Evolutionary conservation across 2,329 filamentous ascomycete genomes (phyloP).

Genomic region (Colletotrichum somersetense): DNA sequence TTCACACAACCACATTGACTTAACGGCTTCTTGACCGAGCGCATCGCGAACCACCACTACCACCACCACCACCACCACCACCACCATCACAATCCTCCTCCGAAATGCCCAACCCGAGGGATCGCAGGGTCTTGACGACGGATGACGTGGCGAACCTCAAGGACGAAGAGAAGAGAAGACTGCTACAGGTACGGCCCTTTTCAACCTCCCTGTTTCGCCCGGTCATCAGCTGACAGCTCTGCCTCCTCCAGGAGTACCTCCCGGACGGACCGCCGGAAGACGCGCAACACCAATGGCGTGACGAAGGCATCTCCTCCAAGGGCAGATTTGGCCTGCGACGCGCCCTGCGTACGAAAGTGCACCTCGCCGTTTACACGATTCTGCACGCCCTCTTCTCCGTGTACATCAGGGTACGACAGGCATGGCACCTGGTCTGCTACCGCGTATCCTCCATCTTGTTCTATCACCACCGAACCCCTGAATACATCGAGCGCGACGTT

Average conservation of each 20-base stretch:
- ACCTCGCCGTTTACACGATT: constrained; percentile 75
- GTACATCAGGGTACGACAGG: constrained; percentile 84
- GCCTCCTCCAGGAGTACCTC: constrained; percentile 47
- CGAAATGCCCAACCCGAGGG: constrained; percentile 49
- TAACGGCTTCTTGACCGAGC: constrained; percentile 17
- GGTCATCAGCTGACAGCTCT: constrained; percentile 26
- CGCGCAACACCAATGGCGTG: constrained; percentile 32
- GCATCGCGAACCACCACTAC: constrained; percentile 13
- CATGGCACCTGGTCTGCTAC: constrained; percentile 83
- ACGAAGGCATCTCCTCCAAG: constrained; percentile 47
- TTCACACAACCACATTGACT: constrained; percentile 8
- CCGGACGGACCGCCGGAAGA: constrained; percentile 24
- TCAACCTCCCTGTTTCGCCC: background rate
- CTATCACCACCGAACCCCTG: constrained; percentile 95
- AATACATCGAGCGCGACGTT: constrained; percentile 91
- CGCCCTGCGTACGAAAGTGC: constrained; percentile 72
- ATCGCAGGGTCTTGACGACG: constrained; percentile 55
- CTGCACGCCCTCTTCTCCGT: constrained; percentile 88
- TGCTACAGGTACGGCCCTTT: constrained; percentile 50
- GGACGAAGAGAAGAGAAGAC: constrained; percentile 53
- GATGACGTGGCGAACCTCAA: constrained; percentile 53
- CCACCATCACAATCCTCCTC: background rate
- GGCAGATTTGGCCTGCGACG: constrained; percentile 69
- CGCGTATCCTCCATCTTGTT: constrained; percentile 85
- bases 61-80: constrained; percentile 1